A percentile compares a stretch with the other conserved stretches of the same genome.
Evolutionary conservation across 352 stramenopile genomes (phyloP).

Genomic region (Thalassiosira mediterranea): DNA sequence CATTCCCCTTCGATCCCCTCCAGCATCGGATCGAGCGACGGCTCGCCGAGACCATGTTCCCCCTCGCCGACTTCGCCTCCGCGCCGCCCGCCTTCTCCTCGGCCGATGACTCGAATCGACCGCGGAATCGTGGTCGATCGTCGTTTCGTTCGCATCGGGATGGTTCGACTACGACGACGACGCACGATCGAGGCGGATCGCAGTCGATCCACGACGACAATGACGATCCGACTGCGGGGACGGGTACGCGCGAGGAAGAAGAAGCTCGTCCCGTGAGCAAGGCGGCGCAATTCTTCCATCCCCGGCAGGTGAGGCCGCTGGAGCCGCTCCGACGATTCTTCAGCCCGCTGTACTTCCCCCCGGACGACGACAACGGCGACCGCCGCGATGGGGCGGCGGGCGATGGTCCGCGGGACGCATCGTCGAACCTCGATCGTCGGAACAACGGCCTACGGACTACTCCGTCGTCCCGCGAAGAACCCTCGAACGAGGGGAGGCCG

Average conservation of each 20-base stretch:
- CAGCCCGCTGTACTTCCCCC: slow-evolving; percentile 25
- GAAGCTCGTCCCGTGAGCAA: slow-evolving; percentile 14
- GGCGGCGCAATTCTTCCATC: slow-evolving; percentile 50
- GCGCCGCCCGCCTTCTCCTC: not conserved
- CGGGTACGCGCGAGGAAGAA: slow-evolving; percentile 2
- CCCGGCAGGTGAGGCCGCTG: slow-evolving; percentile 35
- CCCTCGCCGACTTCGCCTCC: not conserved
- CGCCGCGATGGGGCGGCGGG: too few species aligned
- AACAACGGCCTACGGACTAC: too few species aligned
- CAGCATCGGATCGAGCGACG: slow-evolving; percentile 41
- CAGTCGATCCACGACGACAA: not conserved
- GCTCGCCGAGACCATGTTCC: slow-evolving; percentile 22
- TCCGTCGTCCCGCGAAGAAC: too few species aligned
- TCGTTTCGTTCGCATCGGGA: not conserved
- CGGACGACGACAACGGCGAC: slow-evolving; percentile 1
- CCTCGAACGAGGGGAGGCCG: slow-evolving; percentile 1
- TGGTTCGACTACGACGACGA: not conserved
- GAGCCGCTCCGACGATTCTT: slow-evolving; percentile 33
- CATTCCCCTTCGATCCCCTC: slow-evolving; percentile 28
- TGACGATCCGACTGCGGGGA: slow-evolving; percentile 1
- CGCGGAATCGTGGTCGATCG: not conserved
- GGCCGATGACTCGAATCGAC: not conserved
- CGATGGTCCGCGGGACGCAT: too few species aligned
- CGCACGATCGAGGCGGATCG: not conserved
- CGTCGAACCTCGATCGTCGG: too few species aligned